phyloP scores from a whole-genome alignment of 1,284 basidiomycete genomes.

The Trametes pubescens region DNA sequence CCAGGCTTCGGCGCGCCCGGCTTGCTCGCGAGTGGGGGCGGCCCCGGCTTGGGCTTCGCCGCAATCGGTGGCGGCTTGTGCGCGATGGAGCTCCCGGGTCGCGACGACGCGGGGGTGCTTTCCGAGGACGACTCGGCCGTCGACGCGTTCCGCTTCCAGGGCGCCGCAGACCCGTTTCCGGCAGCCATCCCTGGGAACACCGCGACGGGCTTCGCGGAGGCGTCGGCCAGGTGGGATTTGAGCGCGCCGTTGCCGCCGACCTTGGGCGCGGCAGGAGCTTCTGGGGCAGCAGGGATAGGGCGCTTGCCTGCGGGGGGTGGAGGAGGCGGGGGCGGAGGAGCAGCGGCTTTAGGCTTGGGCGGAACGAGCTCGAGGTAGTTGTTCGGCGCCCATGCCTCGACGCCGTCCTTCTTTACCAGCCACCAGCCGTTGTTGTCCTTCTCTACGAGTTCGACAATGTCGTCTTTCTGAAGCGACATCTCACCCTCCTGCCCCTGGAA shows the following conservation, averaged over 20 bases:
- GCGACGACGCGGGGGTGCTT: constrained; percentile 60
- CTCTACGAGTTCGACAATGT: constrained; percentile 90
- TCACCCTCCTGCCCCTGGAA: constrained; percentile 95
- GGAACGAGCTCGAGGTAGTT: constrained; percentile 90
- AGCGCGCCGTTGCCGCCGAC: constrained; percentile 38
- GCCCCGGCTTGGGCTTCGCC: constrained; percentile 57
- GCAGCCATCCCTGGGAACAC: constrained; percentile 77
- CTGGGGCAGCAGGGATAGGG: constrained; percentile 44
- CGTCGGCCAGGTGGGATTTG: constrained; percentile 59
- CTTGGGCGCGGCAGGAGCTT: constrained; percentile 48
- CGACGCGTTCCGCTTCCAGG: constrained; percentile 72
- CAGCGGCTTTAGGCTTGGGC: constrained; percentile 63
- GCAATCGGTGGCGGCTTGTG: constrained; percentile 58
- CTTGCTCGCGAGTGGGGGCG: constrained; percentile 46
- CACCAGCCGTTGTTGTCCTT: constrained; percentile 98
- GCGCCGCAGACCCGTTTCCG: constrained; percentile 70
- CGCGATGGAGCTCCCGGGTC: constrained; percentile 61
- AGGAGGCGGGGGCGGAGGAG: constrained; percentile 74
- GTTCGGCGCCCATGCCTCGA: constrained; percentile 95
- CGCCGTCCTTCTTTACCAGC: constrained; percentile 87
- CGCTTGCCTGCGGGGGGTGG: constrained; percentile 56
- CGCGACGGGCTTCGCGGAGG: constrained; percentile 71
- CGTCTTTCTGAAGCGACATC: constrained; percentile 90
- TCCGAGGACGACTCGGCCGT: constrained; percentile 46
- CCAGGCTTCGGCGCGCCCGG: constrained; percentile 49